These are phyloP conservation scores for Erigeron philadelphicus DNA, from an alignment of 140 eudicot genomes.

Conservation along the genomic window DNA sequence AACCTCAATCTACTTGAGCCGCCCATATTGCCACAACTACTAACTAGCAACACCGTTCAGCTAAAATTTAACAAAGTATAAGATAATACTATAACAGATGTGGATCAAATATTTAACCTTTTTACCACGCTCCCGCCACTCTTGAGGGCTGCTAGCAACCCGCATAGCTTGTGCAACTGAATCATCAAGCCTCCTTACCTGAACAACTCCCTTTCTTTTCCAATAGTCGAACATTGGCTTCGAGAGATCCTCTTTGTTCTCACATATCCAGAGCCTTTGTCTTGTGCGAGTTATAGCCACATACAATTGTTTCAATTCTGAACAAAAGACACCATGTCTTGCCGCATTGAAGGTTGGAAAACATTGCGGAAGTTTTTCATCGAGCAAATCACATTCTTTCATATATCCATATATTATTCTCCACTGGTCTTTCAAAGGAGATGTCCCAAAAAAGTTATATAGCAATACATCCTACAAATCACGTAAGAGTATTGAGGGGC, in stretches of 20 bases:
- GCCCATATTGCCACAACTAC: background rate
- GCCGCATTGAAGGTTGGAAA: constrained; percentile 45
- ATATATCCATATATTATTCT: constrained; percentile 57
- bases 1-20: background rate
- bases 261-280: constrained; percentile 80
- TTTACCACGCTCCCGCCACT: constrained; percentile 64
- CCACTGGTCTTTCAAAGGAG: constrained; percentile 59
- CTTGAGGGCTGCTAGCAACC: constrained; percentile 65
- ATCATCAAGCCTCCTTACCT: constrained; percentile 50
- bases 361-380: constrained; percentile 27
- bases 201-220: constrained; percentile 54
- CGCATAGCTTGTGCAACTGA: constrained; percentile 73
- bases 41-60: background rate
- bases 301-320: constrained; percentile 74
- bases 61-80: background rate
- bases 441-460: constrained; percentile 73
- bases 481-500: background rate
- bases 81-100: background rate
- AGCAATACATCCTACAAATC: constrained; percentile 57
- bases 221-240: constrained; percentile 75
- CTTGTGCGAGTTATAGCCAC: constrained; percentile 83
- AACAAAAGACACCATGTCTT: constrained; percentile 60
- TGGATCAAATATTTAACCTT: constrained; percentile 38
- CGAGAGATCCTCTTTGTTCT: constrained; percentile 51
- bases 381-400: constrained; percentile 48